phyloP scores from a whole-genome alignment of 805 yeast species.

The Saccharomycopsis fodiens region DNA sequence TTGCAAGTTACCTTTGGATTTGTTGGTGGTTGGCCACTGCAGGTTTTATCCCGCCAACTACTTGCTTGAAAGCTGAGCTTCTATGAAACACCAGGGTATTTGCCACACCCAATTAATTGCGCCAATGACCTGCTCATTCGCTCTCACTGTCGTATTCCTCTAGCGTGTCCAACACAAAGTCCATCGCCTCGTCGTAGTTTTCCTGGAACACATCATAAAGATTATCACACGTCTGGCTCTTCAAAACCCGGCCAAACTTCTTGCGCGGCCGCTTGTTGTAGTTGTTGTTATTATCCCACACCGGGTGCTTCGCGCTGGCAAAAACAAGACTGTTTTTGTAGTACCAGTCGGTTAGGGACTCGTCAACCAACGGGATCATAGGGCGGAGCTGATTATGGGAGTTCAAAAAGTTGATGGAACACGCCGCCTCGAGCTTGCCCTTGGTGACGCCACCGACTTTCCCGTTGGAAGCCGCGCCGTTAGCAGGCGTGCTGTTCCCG shows the following conservation, averaged over 20 bases:
- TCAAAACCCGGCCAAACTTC: conserved; percentile 84
- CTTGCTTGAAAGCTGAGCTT: no score
- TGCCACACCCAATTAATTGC: no score
- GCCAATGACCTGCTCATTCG: conserved; percentile 2
- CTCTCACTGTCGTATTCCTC: conserved; percentile 44
- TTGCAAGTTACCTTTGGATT: no score
- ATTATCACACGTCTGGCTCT: conserved; percentile 58
- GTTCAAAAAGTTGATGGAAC: conserved; percentile 18
- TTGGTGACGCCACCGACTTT: conserved; percentile 2
- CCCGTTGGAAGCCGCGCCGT: not conserved
- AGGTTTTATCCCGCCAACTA: no score
- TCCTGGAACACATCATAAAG: conserved; percentile 71
- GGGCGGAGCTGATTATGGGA: conserved; percentile 41
- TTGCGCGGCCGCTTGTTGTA: conserved; percentile 71
- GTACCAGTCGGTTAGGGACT: conserved; percentile 86
- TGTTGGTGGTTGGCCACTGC: no score
- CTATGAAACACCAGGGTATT: no score
- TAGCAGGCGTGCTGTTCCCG: not conserved
- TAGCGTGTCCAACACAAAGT: conserved; percentile 71
- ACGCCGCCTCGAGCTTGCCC: conserved; percentile 18
- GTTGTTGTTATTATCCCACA: conserved; percentile 58
- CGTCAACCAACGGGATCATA: conserved; percentile 82
- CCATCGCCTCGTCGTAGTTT: conserved; percentile 77
- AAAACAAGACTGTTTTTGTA: conserved; percentile 79
- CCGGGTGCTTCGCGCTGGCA: conserved; percentile 63